Evolutionary conservation across 2,329 filamentous ascomycete species (phyloP).

Genomic region (Metarhizium album): DNA sequence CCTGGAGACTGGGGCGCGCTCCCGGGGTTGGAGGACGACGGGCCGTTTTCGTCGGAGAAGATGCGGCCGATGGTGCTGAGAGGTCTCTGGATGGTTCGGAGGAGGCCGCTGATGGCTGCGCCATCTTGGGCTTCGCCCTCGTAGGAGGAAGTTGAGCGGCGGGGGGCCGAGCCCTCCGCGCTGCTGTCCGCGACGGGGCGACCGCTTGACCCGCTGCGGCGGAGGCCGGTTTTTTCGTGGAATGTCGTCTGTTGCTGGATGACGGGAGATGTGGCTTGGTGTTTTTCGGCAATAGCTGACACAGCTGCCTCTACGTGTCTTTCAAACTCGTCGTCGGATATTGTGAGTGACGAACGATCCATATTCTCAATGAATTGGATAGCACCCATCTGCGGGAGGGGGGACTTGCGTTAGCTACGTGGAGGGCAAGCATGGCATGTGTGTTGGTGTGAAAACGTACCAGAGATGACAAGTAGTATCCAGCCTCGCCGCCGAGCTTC

Average conservation of each 20-base stretch:
- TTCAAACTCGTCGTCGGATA: conserved; percentile 92
- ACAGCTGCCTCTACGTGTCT: conserved; percentile 93
- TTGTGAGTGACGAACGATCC: conserved; percentile 85
- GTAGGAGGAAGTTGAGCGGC: conserved; percentile 44
- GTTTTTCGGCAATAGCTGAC: conserved; percentile 87
- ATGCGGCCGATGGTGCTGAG: conserved; percentile 89
- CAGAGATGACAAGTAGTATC: conserved; percentile 93
- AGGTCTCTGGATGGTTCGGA: conserved; percentile 84
- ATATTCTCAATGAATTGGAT: conserved; percentile 96
- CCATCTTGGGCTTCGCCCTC: conserved; percentile 54
- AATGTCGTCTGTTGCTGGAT: conserved; percentile 26
- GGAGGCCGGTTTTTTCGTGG: conserved; percentile 32
- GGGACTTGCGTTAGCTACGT: neutral
- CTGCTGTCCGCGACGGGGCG: conserved; percentile 32
- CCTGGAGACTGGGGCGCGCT: conserved; percentile 27
- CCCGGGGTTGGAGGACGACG: conserved; percentile 22
- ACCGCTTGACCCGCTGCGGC: conserved; percentile 19
- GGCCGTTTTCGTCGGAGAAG: conserved; percentile 60
- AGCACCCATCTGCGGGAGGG: conserved; percentile 59
- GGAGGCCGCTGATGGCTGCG: conserved; percentile 70
- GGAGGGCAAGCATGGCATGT: neutral
- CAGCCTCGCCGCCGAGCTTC: conserved; percentile 92
- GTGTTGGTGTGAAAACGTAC: conserved; percentile 28
- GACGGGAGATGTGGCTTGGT: conserved; percentile 45
- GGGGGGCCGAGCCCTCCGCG: conserved; percentile 27